These are phyloP conservation scores for Ecytonucleospora hepatopenaei DNA, from an alignment of 371 early-diverging fungal species.

Conservation along the genomic window DNA sequence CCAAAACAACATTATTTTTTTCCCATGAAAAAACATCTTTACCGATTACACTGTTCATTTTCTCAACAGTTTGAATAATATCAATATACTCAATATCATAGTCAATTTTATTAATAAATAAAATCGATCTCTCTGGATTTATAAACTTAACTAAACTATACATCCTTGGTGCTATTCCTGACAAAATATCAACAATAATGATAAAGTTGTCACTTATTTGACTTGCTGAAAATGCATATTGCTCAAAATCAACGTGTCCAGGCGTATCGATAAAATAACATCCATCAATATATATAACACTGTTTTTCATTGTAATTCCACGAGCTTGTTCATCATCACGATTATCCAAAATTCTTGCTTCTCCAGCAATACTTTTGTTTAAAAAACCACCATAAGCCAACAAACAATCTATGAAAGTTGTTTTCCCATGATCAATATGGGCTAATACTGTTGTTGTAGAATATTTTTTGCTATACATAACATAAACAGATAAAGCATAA, in stretches of 20 bases:
- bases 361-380: constrained; percentile 80
- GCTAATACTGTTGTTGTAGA: constrained; percentile 66
- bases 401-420: constrained; percentile 88
- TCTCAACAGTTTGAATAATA: constrained; percentile 7
- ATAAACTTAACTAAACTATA: constrained; percentile 42
- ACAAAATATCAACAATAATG: constrained; percentile 87
- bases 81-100: constrained; percentile 54
- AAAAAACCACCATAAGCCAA: constrained; percentile 90
- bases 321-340: constrained; percentile 94
- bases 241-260: constrained; percentile 97
- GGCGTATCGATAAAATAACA: constrained; percentile 84
- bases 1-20: constrained; percentile 49
- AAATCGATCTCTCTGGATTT: constrained; percentile 70
- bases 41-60: constrained; percentile 34
- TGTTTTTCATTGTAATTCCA: constrained; percentile 97
- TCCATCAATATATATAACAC: constrained; percentile 67
- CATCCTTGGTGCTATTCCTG: constrained; percentile 67
- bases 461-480: background rate
- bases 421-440: constrained; percentile 93
- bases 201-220: constrained; percentile 85
- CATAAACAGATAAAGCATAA: too few species aligned
- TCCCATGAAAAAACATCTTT: constrained; percentile 45
- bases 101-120: constrained; percentile 97
- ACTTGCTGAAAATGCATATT: constrained; percentile 84
- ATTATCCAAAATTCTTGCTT: constrained; percentile 89